Evolutionary conservation across 176 grass and related monocot genomes (phyloP), one percentile per base, ranked within the genome.

Genomic region (Zoysia pacifica): DNA sequence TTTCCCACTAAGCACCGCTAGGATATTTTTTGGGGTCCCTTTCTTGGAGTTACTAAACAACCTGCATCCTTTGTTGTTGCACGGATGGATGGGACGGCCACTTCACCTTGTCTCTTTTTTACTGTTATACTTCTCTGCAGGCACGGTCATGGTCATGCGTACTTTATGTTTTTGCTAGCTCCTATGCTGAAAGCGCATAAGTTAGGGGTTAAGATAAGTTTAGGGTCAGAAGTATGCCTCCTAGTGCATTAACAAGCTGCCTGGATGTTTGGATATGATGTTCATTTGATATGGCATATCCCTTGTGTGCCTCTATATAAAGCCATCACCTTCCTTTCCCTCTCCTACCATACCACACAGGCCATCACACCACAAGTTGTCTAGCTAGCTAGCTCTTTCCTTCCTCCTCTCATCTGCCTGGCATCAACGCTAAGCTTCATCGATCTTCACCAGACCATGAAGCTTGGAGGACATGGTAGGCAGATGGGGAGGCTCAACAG

Each of bases 11-110:
- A 82, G 52, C 68, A 52, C 20, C 51, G 67, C 44, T 72, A 66
- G 38, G 87, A 78, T 76, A 72, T 67, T 62, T 87, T 82, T 81
- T 73, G 66, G 49, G 69, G 77, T 49, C 45, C 77, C 78, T 81
- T 85, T 85, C 77, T 85, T 85, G 87, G 87, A 54, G 82, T 74
- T 40, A 62, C 53, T 86, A 86, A 86, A 86, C 87, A 82, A 82
- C 51, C 58, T 69, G 48, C 68, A 47, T 62, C 52, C 81, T 49
- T 39, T 68, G 81, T 85, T 72, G 82, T 81, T 85, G 78, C 87
- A 89, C 69, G 65, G 44, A 72, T 77, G 87, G 58, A 76, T 81
- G 82, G 82, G 76, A 50, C 62, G 67, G 41, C 44, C 87, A 86
- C 83, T 89, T 62, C 70, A 82, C 78, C 83, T 85, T 85, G 82